Percentiles rank a stretch among this genome's conserved stretches.
Conservation (phyloP, 2,329 filamentous ascomycete genomes). For the Helotiales sp. region DNA sequence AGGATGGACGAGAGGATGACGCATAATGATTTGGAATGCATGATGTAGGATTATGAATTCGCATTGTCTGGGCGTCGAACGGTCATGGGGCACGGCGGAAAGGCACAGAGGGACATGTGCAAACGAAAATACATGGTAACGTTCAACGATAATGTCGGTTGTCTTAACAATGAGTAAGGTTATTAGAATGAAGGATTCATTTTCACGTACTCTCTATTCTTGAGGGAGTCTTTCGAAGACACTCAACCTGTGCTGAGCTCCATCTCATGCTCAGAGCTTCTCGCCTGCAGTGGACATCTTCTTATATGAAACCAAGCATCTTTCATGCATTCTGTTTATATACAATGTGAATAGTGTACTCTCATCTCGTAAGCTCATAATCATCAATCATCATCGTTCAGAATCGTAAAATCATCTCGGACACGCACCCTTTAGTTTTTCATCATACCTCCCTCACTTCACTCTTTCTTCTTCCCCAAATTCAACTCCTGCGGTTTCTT, state of each 20-base stretch:
- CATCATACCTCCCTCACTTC: neutral
- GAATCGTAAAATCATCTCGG: conserved; percentile 8
- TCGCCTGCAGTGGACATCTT: neutral
- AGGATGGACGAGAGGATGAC: conserved; percentile 19
- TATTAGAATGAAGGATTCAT: no score
- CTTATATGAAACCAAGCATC: neutral
- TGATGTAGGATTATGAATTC: neutral
- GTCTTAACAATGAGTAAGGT: no score
- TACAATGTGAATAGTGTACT: conserved; percentile 1
- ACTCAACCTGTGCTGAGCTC: neutral
- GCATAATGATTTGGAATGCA: conserved; percentile 6
- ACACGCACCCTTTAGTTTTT: neutral
- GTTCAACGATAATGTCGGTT: no score
- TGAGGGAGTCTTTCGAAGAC: no score
- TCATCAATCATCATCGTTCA: conserved; percentile 15
- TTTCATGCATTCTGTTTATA: neutral
- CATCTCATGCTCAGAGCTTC: neutral
- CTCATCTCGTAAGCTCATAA: conserved; percentile 11
- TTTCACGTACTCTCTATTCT: no score
- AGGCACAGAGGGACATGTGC: neutral
- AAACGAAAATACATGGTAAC: neutral
- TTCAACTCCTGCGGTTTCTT: neutral
- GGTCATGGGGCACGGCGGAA: neutral
- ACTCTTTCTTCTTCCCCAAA: neutral
- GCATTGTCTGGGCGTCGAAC: neutral